Evolutionary conservation across 2,329 filamentous ascomycete genomes (phyloP), one percentile per base, ranked within the genome.

Genomic region (Ascosphaera apis): DNA sequence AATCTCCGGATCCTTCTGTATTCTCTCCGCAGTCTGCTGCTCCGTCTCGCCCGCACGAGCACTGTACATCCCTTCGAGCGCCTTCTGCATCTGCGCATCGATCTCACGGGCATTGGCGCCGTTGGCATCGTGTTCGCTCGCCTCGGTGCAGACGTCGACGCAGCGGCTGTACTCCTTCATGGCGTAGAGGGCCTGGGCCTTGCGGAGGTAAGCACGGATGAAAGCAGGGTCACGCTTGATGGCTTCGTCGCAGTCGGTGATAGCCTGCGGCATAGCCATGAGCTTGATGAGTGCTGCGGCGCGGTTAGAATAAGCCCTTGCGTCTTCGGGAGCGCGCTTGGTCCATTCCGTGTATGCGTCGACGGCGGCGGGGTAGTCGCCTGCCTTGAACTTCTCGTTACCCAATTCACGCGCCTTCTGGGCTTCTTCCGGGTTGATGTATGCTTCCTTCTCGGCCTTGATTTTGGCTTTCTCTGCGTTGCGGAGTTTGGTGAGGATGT

Each of bases 151-250:
- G 5, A 76, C 78, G 52, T 98, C 88, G 39, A 95, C 65, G 52
- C 80, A 91, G 56, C 84, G 86, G 56, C 76, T 92, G 66, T 92
- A 95, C 58, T 98, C 86, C 56, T 88, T 81, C 88, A 98, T 98
- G 48, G 83, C 83, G 46, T 88, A 83, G 56, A 86, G 81, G 31
- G 83, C 82, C 61, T 95, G 84, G 0, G 84, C 84, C 66, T 93
- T 95, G 53, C 88, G 77, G 48, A 98, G 77, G 58, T 95, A 95
- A 5, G 88, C 88, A 38, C 86, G 75, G 59, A 95, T 86, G 57
- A 98, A 98, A 51, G 76, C 77, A 39, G 78, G 68, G 49, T 98
- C 88, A 47, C 76, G 78, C 67, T 82, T 78, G 61, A 92, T 91
- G 32, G 88, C 88, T 45, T 70, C 63, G 55, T 92, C 76, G 56